Conservation (phyloP, 371 early-diverging fungal genomes). For the Capillidium rhysosporum region DNA sequence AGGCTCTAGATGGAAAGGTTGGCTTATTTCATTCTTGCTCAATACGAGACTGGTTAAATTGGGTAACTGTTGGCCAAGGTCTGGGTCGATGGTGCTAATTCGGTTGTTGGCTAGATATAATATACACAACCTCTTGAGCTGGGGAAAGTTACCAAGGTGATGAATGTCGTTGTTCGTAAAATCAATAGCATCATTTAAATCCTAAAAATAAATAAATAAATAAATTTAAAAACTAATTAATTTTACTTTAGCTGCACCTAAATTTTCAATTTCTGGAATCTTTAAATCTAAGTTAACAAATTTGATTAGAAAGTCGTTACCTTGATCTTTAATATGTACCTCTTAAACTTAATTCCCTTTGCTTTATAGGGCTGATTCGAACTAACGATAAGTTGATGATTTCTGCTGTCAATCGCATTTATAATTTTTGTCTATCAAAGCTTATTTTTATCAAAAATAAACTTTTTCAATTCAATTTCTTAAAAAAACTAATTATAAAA, state of each 20-base stretch:
- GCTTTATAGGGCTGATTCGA: constrained; percentile 66
- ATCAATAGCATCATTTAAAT: constrained; percentile 81
- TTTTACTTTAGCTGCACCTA: constrained; percentile 71
- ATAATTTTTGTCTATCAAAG: background rate
- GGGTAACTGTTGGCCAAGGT: constrained; percentile 40
- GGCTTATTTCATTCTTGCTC: constrained; percentile 60
- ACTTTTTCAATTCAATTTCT: too few relatives aligned
- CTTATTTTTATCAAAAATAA: too few relatives aligned
- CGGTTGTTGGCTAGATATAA: constrained; percentile 73
- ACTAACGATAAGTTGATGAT: constrained; percentile 44
- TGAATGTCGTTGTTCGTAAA: constrained; percentile 82
- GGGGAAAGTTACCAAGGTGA: constrained; percentile 72
- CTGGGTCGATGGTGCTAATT: constrained; percentile 47
- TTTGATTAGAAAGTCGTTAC: background rate
- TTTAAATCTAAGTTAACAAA: constrained; percentile 34
- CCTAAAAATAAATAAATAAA: constrained; percentile 20
- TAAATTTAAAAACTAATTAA: background rate
- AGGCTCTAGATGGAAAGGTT: constrained; percentile 67
- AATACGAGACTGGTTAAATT: constrained; percentile 58
- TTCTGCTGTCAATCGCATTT: constrained; percentile 65
- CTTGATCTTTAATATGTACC: constrained; percentile 8
- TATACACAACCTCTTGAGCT: constrained; percentile 49
- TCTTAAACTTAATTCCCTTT: constrained; percentile 75
- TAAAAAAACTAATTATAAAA: too few relatives aligned
- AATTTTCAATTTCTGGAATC: constrained; percentile 80